Base-by-base conservation (phyloP, 441 rosid species). In the Cnidoscolus chayamansa region DNA sequence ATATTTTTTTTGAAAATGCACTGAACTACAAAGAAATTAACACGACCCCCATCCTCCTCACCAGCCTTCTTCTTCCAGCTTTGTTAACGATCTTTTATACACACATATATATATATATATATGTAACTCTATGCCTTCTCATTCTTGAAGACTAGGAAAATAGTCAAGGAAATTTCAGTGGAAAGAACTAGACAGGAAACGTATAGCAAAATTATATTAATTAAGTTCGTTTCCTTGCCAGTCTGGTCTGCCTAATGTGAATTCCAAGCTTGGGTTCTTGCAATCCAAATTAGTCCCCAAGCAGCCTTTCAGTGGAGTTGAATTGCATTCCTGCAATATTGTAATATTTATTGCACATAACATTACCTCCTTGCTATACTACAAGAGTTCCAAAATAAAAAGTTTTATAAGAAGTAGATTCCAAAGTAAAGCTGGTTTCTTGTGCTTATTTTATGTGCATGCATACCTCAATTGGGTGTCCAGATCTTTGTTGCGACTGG, bases 201-300 rank as follows among this genome's bases (percentile, higher is more conserved):
- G 25, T 31, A 63, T 40, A n/a, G 3, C 35, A 32, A 64, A 57
- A 62, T 25, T 49, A 58, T 47, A 64, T 79, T 58, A 76, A 68
- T 68, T 75, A 74, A 78, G 77, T 82, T 81, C 82, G 63, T 81
- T 80, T 57, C 81, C 80, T 15, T 82, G 95, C 93, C 95, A 88
- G 68, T 88, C 91, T 58, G 92, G 93, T 85, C 91, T 84, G 57
- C 95, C 95, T 78, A 90, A 81, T 48, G 95, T 88, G 74, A 90
- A 88, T 82, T 90, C 95, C 82, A 90, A 83, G 81, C 88, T 85
- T 55, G 90, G 90, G 74, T 83, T 88, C 77, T 81, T 80, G 85
- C 81, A 75, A 37, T 82, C 82, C 64, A 61, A n/a, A 51, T 67
- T 74, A 37, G 83, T 64, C 9, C 69, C 79, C 35, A 73, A 20